These are phyloP conservation scores for Mucor plumbeus DNA, from an alignment of 371 early-diverging fungal species.

Conservation along the genomic window DNA sequence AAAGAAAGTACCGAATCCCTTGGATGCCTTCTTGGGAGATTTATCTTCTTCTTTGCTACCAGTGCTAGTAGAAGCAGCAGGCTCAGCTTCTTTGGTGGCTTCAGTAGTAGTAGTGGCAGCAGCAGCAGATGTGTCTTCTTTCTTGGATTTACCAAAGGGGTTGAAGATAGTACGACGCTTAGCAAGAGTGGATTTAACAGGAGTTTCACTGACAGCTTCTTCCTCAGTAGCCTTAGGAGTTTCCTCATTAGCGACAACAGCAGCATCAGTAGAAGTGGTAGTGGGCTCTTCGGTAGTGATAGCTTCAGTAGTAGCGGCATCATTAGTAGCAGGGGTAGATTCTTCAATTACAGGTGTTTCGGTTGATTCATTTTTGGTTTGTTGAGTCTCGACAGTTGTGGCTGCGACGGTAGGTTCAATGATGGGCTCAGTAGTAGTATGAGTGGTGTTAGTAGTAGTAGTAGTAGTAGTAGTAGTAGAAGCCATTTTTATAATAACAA, in stretches of 20 bases:
- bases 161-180: slow-evolving; percentile 39
- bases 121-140: slow-evolving; percentile 21
- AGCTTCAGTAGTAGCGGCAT: background rate
- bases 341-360: slow-evolving; percentile 7
- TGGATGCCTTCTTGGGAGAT: slow-evolving; percentile 22
- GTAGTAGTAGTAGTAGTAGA: slow-evolving; percentile 9
- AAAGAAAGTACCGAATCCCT: slow-evolving; percentile 28
- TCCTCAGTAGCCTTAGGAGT: slow-evolving; percentile 1
- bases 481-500: slow-evolving; percentile 7
- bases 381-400: background rate
- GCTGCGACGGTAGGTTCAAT: background rate
- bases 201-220: slow-evolving; percentile 1
- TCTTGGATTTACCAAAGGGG: slow-evolving; percentile 36
- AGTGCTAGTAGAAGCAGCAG: background rate
- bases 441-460: no score
- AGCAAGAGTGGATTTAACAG: slow-evolving; percentile 21
- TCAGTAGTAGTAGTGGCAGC: slow-evolving; percentile 23
- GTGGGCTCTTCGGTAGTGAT: background rate
- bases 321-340: background rate
- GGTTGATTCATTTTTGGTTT: background rate
- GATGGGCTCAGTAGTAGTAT: slow-evolving; percentile 20
- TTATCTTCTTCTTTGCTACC: slow-evolving; percentile 23
- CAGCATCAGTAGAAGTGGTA: background rate
- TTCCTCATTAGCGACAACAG: background rate
- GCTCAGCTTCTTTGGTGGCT: slow-evolving; percentile 20